Base-by-base conservation (phyloP, 2,329 filamentous ascomycete species). In the Aspergillus fischeri region DNA sequence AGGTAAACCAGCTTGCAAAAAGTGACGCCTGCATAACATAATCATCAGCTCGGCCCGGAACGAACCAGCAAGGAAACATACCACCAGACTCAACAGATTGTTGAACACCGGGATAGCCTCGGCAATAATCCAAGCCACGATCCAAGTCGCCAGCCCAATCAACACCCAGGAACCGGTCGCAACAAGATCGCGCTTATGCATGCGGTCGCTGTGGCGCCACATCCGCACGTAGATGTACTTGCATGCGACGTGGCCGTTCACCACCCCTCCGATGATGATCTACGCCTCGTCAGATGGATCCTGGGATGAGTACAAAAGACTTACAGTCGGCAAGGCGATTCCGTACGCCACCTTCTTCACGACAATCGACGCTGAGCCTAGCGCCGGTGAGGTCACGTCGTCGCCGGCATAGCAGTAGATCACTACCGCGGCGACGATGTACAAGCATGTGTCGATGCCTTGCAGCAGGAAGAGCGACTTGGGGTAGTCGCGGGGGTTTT, bases 91-190 rank as follows among this genome's bases (percentile, higher is more conserved):
- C 17, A 90, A 73, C 7, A 90, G 74, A 47, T 84, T 78, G 63
- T 83, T 84, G 75, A 90, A 91, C 48, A 85, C 82, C 1, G 88
- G 88, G 3, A 90, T 85, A 0, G 84, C 83, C 68, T 87, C 83
- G 4, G 87, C 85, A 56, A 91, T 85, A 52, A 90, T 67, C 78
- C 84, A 88, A 1, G 85, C 83, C 17, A 87, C 60, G 2, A 82
- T 62, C 82, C 86, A 89, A 21, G 83, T 70, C 9, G 66, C 67
- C 0, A 79, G 66, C 1, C 81, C 80, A 29, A 90, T 81, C 2
- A 59, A 76, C 17, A 83, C 63, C 88, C 87, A 90, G 8, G 78
- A 77, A 1, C 77, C 67, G 59, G 80, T 81, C 3, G 82, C 80
- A 0, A 77, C 57, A 50, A 75, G 70, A 27, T 75, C 81, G 47